phyloP scores from a whole-genome alignment of 495 filamentous ascomycete species.

The Xylaria venustula region DNA sequence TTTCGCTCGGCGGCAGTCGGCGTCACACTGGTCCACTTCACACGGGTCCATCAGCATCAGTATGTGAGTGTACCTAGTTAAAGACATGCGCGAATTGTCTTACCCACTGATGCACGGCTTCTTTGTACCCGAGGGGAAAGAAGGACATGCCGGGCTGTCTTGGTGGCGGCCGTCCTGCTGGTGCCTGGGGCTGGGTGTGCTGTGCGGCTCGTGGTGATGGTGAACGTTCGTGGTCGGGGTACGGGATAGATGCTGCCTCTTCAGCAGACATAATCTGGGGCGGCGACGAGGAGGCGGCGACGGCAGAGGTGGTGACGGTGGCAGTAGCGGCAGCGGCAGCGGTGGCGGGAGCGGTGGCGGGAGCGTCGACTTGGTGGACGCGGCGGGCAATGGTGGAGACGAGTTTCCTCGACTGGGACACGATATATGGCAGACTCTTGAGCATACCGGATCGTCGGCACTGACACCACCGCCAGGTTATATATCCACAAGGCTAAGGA shows the following conservation, averaged over 20 bases:
- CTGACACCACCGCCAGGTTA: constrained; percentile 17
- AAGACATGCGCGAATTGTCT: constrained; percentile 24
- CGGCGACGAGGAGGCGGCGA: constrained; percentile 8
- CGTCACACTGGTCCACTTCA: constrained; percentile 82
- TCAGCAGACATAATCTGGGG: constrained; percentile 10
- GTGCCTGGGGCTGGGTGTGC: constrained; percentile 13
- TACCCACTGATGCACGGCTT: constrained; percentile 91
- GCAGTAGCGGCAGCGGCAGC: not conserved
- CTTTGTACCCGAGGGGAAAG: constrained; percentile 89
- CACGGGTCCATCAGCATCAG: constrained; percentile 11
- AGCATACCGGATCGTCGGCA: constrained; percentile 31
- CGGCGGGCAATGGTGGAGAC: constrained; percentile 28
- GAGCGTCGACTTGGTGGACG: constrained; percentile 19
- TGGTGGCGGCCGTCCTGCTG: constrained; percentile 9
- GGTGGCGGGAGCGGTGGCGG: not conserved
- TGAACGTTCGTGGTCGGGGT: constrained; percentile 13
- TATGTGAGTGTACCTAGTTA: not conserved
- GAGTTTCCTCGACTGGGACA: constrained; percentile 30
- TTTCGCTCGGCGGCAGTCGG: constrained; percentile 84
- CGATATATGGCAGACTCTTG: constrained; percentile 24
- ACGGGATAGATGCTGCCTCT: constrained; percentile 14
- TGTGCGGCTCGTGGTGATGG: constrained; percentile 12
- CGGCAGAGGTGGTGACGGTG: not conserved
- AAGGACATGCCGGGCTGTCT: constrained; percentile 35
- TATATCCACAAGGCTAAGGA: constrained; percentile 2